Conservation (phyloP, 306 rosid species). For the Vigna unguiculata region DNA sequence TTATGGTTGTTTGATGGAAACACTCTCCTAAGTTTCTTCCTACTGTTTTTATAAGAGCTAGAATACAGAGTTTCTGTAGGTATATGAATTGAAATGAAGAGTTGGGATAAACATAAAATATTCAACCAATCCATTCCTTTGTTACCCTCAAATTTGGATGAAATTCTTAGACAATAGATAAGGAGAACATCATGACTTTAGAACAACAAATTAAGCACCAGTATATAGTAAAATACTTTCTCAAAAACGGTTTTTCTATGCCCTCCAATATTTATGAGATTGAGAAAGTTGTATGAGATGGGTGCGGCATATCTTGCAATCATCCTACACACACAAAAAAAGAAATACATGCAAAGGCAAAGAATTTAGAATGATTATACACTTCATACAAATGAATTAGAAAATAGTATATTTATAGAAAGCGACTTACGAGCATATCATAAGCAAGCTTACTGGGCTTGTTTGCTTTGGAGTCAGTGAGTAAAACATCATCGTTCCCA, state of each 20-base stretch:
- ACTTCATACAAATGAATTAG: not conserved
- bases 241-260: constrained; percentile 71
- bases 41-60: no score
- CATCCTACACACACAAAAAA: constrained; percentile 68
- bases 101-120: not conserved
- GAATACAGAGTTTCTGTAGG: no score
- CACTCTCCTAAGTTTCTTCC: no score
- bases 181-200: constrained; percentile 15
- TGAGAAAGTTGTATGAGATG: constrained; percentile 93
- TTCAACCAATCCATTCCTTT: not conserved
- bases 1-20: not conserved
- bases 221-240: constrained; percentile 55
- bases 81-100: no score
- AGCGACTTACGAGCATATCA: constrained; percentile 92
- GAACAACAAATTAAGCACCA: constrained; percentile 34
- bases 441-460: constrained; percentile 93
- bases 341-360: constrained; percentile 30
- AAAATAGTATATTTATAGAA: not conserved
- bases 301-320: constrained; percentile 98
- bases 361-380: constrained; percentile 16
- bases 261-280: constrained; percentile 78
- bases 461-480: constrained; percentile 94
- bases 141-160: not conserved
- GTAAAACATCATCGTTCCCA: constrained; percentile 91
- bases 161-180: not conserved